phyloP scores from a whole-genome alignment of 2,329 filamentous ascomycete genomes.

The Ascosphaera apis region DNA sequence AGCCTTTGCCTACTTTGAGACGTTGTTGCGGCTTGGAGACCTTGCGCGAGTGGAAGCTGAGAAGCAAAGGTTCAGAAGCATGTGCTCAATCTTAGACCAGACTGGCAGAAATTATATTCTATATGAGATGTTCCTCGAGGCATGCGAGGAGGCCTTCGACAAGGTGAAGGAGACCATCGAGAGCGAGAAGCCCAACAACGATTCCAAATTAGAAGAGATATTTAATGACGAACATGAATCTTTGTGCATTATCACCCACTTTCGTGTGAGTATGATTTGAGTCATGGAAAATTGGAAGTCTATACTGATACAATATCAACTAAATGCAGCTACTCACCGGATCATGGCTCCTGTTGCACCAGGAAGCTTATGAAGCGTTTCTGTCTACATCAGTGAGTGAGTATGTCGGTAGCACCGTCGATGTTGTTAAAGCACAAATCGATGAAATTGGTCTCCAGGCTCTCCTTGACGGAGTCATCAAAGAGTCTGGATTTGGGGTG shows the following conservation, averaged over 20 bases:
- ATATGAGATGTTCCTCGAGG: constrained; percentile 65
- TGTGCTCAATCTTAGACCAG: constrained; percentile 46
- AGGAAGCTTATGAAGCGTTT: constrained; percentile 47
- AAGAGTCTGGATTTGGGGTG: constrained; percentile 53
- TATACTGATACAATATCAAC: constrained; percentile 1
- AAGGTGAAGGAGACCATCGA: constrained; percentile 37
- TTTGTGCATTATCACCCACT: constrained; percentile 65
- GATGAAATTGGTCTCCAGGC: constrained; percentile 70
- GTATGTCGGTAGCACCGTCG: constrained; percentile 48
- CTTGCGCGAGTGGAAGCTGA: constrained; percentile 44
- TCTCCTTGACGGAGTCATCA: constrained; percentile 55
- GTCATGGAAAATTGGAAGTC: neutral
- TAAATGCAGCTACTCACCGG: constrained; percentile 51
- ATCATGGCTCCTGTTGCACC: constrained; percentile 59
- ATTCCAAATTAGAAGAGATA: constrained; percentile 33
- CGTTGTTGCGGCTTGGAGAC: constrained; percentile 46
- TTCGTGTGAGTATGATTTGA: constrained; percentile 27
- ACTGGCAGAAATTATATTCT: constrained; percentile 46
- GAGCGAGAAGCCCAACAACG: constrained; percentile 30
- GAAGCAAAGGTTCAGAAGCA: constrained; percentile 42
- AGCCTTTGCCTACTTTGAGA: constrained; percentile 83
- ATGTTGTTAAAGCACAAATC: constrained; percentile 60
- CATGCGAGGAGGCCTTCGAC: constrained; percentile 44
- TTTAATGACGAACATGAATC: constrained; percentile 54
- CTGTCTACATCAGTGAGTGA: constrained; percentile 40